These are phyloP conservation scores for Alliaria petiolata DNA, from an alignment of 345 rosid genomes.

Conservation along the genomic window DNA sequence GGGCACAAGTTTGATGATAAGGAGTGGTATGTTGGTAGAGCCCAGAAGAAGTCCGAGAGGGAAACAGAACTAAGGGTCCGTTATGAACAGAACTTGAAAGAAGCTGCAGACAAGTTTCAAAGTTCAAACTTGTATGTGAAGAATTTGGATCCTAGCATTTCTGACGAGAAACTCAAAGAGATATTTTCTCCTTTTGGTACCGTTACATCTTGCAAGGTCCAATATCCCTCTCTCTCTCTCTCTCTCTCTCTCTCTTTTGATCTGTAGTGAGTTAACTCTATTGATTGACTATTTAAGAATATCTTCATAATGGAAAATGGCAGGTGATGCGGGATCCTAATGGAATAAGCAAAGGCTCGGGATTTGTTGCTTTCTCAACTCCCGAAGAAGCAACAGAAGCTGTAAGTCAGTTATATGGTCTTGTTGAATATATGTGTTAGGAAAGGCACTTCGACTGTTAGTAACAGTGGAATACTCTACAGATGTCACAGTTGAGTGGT, in stretches of 20 bases:
- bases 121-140: slow-evolving; percentile 85
- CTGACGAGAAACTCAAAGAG: slow-evolving; percentile 87
- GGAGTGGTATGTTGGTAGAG: slow-evolving; percentile 96
- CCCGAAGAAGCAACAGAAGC: slow-evolving; percentile 88
- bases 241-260: neutral
- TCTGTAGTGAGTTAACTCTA: neutral
- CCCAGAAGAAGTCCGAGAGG: slow-evolving; percentile 87
- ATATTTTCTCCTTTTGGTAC: slow-evolving; percentile 70
- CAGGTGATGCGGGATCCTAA: slow-evolving; percentile 87
- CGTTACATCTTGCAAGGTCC: slow-evolving; percentile 91
- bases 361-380: slow-evolving; percentile 79
- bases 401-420: slow-evolving; percentile 43
- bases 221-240: neutral
- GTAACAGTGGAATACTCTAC: neutral
- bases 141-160: slow-evolving; percentile 77
- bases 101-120: slow-evolving; percentile 80
- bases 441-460: neutral
- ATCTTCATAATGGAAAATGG: neutral
- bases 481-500: slow-evolving; percentile 36
- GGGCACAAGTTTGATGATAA: slow-evolving; percentile 72
- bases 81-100: slow-evolving; percentile 83
- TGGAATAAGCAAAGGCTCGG: slow-evolving; percentile 79
- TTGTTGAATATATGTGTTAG: neutral
- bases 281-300: neutral
- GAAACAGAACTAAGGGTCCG: slow-evolving; percentile 64